Evolutionary conservation across 1,284 basidiomycete genomes (phyloP).

Genomic region (Melampsora americana): DNA sequence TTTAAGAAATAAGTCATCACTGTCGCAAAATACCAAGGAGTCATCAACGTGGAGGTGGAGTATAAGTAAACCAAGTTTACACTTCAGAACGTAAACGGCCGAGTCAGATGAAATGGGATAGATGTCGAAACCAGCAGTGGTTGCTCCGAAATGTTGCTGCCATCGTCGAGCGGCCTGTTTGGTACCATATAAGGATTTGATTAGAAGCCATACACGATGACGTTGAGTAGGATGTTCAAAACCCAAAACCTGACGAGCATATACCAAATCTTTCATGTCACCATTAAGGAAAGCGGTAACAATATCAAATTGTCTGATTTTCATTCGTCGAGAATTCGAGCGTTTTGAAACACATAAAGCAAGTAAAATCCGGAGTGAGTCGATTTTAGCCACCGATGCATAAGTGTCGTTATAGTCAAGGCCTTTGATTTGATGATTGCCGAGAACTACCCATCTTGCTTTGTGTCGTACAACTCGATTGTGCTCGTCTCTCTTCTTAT

Average conservation of each 20-base stretch:
- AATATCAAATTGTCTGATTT: slow-evolving; percentile 4
- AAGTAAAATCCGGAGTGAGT: background rate
- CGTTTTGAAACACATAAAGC: too few species aligned
- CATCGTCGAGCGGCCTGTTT: background rate
- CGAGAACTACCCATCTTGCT: slow-evolving; percentile 16
- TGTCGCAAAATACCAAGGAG: too few species aligned
- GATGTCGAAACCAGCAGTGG: background rate
- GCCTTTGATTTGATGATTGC: too few species aligned
- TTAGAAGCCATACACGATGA: too few species aligned
- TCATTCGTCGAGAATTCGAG: background rate
- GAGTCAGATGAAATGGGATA: background rate
- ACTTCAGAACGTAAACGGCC: background rate
- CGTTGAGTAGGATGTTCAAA: too few species aligned
- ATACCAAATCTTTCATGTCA: background rate
- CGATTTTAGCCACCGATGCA: background rate
- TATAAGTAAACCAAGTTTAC: background rate
- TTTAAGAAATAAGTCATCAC: too few species aligned
- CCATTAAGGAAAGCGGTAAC: slow-evolving; percentile 1
- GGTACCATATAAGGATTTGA: too few species aligned
- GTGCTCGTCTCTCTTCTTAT: slow-evolving; percentile 21
- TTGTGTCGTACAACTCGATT: slow-evolving; percentile 9
- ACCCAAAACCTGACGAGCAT: background rate
- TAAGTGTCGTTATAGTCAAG: slow-evolving; percentile 14
- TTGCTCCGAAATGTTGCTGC: background rate
- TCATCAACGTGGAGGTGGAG: background rate